Evolutionary conservation across 164 flowering plant species (phyloP).

Genomic region (Piper betle): DNA sequence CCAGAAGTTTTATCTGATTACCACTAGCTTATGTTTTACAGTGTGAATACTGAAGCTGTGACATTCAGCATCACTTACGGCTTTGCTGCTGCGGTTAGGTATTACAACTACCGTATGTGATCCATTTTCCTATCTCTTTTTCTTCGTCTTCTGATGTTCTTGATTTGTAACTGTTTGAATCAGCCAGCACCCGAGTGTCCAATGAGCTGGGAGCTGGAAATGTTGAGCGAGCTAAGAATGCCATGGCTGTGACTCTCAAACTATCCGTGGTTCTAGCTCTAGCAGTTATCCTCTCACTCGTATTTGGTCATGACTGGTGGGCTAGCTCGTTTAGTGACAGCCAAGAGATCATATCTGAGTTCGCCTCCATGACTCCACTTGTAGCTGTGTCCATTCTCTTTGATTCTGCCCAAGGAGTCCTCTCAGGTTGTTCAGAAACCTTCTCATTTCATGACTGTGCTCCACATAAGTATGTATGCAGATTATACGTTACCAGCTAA

Average conservation of each 20-base stretch:
- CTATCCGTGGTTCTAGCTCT: slow-evolving; percentile 50
- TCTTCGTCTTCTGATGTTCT: not conserved
- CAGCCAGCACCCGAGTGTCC: slow-evolving; percentile 72
- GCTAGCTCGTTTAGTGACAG: slow-evolving; percentile 55
- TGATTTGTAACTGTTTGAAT: not conserved
- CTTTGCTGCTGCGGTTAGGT: slow-evolving; percentile 91
- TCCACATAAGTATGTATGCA: not conserved
- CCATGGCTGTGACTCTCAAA: slow-evolving; percentile 55
- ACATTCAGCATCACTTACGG: slow-evolving; percentile 69
- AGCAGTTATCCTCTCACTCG: slow-evolving; percentile 26
- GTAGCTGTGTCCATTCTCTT: slow-evolving; percentile 49
- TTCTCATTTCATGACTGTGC: not conserved
- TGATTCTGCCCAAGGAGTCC: slow-evolving; percentile 60
- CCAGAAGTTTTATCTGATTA: not conserved
- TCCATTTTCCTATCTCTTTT: not conserved
- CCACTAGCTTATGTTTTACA: slow-evolving; percentile 10
- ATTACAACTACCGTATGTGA: slow-evolving; percentile 1
- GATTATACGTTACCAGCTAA: not conserved
- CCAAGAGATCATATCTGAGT: slow-evolving; percentile 25
- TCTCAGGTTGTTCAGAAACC: slow-evolving; percentile 41
- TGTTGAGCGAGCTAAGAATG: slow-evolving; percentile 45
- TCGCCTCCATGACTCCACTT: slow-evolving; percentile 52
- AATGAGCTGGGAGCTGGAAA: slow-evolving; percentile 86
- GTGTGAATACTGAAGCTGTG: slow-evolving; percentile 75
- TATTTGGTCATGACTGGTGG: slow-evolving; percentile 61